Base-by-base conservation (phyloP, 176 grass and related monocot genomes). In the Paspalum vaginatum region DNA sequence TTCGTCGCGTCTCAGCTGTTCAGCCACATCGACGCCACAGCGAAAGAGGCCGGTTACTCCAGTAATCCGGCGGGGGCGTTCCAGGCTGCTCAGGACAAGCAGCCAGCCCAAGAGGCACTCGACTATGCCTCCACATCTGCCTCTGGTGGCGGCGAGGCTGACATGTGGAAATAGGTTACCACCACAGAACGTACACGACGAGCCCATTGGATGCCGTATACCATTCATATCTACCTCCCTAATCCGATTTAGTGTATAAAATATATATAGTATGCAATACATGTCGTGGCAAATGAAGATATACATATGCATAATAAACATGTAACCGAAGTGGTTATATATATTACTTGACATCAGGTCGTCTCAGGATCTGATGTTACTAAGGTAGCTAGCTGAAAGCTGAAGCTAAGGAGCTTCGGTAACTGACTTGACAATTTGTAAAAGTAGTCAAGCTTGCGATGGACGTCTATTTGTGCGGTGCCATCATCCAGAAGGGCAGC, bases 1-100 rank as follows among this genome's bases (percentile, higher is more conserved):
- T 88, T 98, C 43, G 92, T 98, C 14, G 92, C 92, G 2, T 98
- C 95, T 76, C 92, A 98, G 60, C 74, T 98, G 70, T 73, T 93
- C 85, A 98, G 84, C 83, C 81, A 94, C 61, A 79, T 58, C 27
- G 81, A 91, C 45, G 59, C 48, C 50, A 24, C 76, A 40, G 49
- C 77, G 0, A 90, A 90, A 78, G 90, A 88, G 40, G 17, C 78
- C 14, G 85, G 47, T 38, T 87, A 68, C 79, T 70, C 90, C 60
- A 74, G 32, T 32, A 32, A 64, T 66, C 66, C 83, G 11, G 81
- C 47, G 1, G 47, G 52, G 24, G 51, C 40, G 21, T 85, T 94
- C 53, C 91, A 84, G 38, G 67, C 46, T 9, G 76, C 32, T n/a
- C 79, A 72, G 38, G 66, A 21, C 24, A 86, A 73, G 47, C 89